Conservation (phyloP, 805 yeast species). For the Candida montana region DNA sequence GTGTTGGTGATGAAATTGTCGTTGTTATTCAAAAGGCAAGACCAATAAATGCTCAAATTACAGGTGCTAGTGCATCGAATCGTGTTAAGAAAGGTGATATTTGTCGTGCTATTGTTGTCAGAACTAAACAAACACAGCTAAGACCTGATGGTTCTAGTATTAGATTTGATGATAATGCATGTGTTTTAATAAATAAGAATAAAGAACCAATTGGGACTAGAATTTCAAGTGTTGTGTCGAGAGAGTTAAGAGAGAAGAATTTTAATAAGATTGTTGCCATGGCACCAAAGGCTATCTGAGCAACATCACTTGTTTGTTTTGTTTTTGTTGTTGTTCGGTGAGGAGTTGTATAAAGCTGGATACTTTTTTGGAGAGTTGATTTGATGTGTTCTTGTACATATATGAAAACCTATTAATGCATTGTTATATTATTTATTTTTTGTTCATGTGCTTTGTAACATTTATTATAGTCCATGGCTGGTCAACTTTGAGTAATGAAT, state of each 20-base stretch:
- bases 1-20: conserved; percentile 87
- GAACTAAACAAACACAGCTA: conserved; percentile 72
- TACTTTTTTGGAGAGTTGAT: no score
- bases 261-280: conserved; percentile 81
- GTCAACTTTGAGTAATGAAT: no score
- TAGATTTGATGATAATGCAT: conserved; percentile 93
- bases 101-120: conserved; percentile 89
- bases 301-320: no score
- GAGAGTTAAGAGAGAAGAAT: conserved; percentile 78
- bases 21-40: conserved; percentile 91
- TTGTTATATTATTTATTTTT: background rate
- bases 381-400: background rate
- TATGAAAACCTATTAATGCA: no score
- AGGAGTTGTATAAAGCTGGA: no score
- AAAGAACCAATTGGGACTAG: conserved; percentile 95
- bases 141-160: conserved; percentile 86
- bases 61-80: conserved; percentile 70
- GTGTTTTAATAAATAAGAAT: conserved; percentile 88
- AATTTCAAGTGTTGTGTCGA: conserved; percentile 84
- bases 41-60: conserved; percentile 63
- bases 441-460: no score
- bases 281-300: conserved; percentile 75
- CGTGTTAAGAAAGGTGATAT: conserved; percentile 93
- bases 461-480: no score
- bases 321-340: no score